Evolutionary conservation across 2,329 filamentous ascomycete species (phyloP).

Genomic region (Paecilomyces niveus): DNA sequence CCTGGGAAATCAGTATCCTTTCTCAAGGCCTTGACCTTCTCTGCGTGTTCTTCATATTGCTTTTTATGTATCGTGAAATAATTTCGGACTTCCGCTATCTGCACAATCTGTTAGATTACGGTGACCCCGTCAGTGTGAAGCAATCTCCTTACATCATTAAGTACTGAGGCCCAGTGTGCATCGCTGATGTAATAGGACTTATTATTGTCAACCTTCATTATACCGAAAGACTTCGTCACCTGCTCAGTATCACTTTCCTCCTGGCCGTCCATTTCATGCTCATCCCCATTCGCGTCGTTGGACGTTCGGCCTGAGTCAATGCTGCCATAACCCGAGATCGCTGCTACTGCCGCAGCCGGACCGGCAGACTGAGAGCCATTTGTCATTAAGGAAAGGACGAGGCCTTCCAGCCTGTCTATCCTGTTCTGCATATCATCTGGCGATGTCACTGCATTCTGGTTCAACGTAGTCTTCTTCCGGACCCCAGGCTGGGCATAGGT

Average conservation of each 20-base stretch:
- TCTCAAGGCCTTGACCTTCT: slow-evolving; percentile 65
- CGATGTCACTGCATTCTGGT: slow-evolving; percentile 51
- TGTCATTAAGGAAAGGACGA: slow-evolving; percentile 92
- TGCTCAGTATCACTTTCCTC: slow-evolving; percentile 64
- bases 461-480: slow-evolving; percentile 60
- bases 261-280: slow-evolving; percentile 52
- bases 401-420: slow-evolving; percentile 86
- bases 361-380: slow-evolving; percentile 63
- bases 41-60: slow-evolving; percentile 75
- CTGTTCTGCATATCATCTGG: slow-evolving; percentile 98
- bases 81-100: slow-evolving; percentile 87
- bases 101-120: neutral
- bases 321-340: slow-evolving; percentile 40
- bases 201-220: slow-evolving; percentile 72
- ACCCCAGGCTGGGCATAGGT: slow-evolving; percentile 65
- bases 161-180: slow-evolving; percentile 73
- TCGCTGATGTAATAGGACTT: slow-evolving; percentile 77
- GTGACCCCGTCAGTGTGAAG: neutral
- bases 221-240: slow-evolving; percentile 66
- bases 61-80: slow-evolving; percentile 84
- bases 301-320: slow-evolving; percentile 30
- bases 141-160: slow-evolving; percentile 54
- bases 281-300: slow-evolving; percentile 39
- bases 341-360: slow-evolving; percentile 52
- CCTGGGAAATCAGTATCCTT: slow-evolving; percentile 49